Evolutionary conservation across 768 basidiomycete genomes (phyloP).

Genomic region (Lentinula edodes): DNA sequence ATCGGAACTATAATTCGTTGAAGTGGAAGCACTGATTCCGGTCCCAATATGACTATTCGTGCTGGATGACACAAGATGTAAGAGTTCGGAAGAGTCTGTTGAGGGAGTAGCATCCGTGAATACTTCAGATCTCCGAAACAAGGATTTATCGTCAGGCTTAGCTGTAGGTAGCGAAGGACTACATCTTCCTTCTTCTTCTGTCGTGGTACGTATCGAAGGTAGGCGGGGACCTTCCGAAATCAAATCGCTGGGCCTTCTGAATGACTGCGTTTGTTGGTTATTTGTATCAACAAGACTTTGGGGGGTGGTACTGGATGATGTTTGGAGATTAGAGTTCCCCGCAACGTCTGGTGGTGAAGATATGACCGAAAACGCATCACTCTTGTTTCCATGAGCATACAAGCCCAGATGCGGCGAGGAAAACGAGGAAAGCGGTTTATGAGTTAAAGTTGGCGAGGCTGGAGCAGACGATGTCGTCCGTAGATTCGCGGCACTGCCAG

Average conservation of each 20-base stretch:
- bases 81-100: conserved; percentile 9
- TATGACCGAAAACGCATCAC: neutral
- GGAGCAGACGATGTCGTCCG: conserved; percentile 2
- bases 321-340: neutral
- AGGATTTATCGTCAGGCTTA: neutral
- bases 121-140: neutral
- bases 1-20: conserved; percentile 21
- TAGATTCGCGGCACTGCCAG: neutral
- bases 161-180: conserved; percentile 10
- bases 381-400: conserved; percentile 8
- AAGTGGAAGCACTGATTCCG: neutral
- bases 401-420: conserved; percentile 4
- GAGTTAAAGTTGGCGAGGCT: neutral
- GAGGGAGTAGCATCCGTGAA: neutral
- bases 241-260: neutral
- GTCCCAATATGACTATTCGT: neutral
- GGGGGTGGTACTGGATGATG: neutral
- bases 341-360: conserved; percentile 15
- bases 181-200: conserved; percentile 29
- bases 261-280: neutral
- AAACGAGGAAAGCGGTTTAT: neutral
- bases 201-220: conserved; percentile 48
- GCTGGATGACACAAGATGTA: conserved; percentile 2
- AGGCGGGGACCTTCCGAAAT: conserved; percentile 22
- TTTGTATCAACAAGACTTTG: neutral